phyloP scores from a whole-genome alignment of 2,329 filamentous ascomycete genomes.

The Ascochyta fabae region DNA sequence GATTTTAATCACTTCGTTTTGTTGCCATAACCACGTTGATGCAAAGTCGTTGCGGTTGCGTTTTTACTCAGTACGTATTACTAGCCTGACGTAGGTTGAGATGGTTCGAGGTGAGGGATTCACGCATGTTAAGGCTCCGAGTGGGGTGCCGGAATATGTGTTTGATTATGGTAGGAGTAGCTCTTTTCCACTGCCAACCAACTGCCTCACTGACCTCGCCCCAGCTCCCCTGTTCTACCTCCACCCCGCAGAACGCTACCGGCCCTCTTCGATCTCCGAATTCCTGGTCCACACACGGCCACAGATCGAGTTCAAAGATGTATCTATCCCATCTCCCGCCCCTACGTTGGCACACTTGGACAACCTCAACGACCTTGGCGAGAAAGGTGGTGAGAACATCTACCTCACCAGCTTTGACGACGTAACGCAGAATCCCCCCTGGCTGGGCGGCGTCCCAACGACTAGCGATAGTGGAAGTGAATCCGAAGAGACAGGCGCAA shows the following conservation, averaged over 20 bases:
- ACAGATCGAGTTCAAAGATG: conserved; percentile 32
- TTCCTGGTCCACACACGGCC: conserved; percentile 49
- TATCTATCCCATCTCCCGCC: conserved; percentile 22
- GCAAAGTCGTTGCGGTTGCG: no score
- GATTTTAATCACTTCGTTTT: no score
- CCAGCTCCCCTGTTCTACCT: conserved; percentile 52
- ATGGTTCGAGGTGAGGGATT: no score
- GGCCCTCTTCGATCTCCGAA: conserved; percentile 47
- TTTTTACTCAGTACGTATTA: no score
- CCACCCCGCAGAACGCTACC: conserved; percentile 47
- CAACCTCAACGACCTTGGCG: conserved; percentile 25
- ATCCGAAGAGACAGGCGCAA: conserved; percentile 53
- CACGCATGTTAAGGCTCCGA: no score
- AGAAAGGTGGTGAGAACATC: conserved; percentile 37
- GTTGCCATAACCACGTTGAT: no score
- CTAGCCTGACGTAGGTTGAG: no score
- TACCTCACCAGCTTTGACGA: conserved; percentile 51
- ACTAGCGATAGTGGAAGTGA: no score
- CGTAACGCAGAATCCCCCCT: conserved; percentile 43
- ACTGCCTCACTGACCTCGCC: background rate
- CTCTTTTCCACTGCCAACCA: background rate
- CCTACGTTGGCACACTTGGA: conserved; percentile 49
- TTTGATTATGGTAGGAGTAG: background rate
- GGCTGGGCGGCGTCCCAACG: conserved; percentile 28
- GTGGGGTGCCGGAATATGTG: no score